phyloP scores from a whole-genome alignment of 2,329 filamentous ascomycete genomes.

The Boeremia lycopersici region DNA sequence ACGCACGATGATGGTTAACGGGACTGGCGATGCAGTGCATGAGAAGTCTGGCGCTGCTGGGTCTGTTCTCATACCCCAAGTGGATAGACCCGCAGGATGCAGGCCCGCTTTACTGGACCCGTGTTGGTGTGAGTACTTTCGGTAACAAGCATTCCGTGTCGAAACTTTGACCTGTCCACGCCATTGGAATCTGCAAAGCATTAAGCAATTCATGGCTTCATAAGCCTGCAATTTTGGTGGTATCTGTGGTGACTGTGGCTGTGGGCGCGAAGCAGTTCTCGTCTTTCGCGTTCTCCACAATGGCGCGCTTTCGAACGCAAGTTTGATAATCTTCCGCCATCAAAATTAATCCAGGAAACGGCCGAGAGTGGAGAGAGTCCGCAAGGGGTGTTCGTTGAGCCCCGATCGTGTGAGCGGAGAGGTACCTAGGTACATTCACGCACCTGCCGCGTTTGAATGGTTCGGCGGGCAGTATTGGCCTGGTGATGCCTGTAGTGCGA shows the following conservation, averaged over 20 bases:
- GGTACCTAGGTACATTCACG: constrained; percentile 25
- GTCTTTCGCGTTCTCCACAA: constrained; percentile 12
- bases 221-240: background rate
- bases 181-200: constrained; percentile 22
- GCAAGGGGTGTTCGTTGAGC: constrained; percentile 23
- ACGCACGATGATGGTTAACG: constrained; percentile 33
- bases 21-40: constrained; percentile 30
- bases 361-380: constrained; percentile 31
- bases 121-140: constrained; percentile 17
- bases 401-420: constrained; percentile 22
- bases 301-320: constrained; percentile 14
- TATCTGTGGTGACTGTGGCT: constrained; percentile 13
- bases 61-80: constrained; percentile 26
- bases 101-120: constrained; percentile 34
- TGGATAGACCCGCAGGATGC: constrained; percentile 33
- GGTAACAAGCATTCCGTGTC: constrained; percentile 9
- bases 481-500: constrained; percentile 21
- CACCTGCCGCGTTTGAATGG: constrained; percentile 37
- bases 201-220: constrained; percentile 1
- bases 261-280: constrained; percentile 17
- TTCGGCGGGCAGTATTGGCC: constrained; percentile 21
- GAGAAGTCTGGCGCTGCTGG: constrained; percentile 31
- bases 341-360: constrained; percentile 19
- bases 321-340: constrained; percentile 27
- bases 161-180: constrained; percentile 29